Evolutionary conservation across 2,329 filamentous ascomycete species (phyloP), one percentile per base, ranked within the genome.

Genomic region (Neonectria ditissima): DNA sequence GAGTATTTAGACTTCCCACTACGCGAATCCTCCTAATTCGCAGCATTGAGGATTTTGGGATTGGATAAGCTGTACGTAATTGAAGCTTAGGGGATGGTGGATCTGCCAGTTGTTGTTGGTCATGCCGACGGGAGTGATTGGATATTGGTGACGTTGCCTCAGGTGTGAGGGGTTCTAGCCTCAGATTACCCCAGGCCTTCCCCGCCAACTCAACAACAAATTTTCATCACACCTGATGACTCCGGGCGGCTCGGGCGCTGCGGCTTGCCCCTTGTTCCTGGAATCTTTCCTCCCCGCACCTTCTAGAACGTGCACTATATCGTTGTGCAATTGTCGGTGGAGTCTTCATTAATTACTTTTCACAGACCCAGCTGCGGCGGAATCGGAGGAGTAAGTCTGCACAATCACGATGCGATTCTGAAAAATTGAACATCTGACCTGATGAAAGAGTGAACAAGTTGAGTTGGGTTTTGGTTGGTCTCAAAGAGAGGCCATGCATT

Each of bases 1-100:
- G 20, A 13, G 18, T 22, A 26, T 14, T 45, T 22, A 45, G 43
- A 45, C 22, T 45, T 45, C 22, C 13, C 22, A 26, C 16, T 45
- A 26, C 43, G 14, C 26, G 22, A 26, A 8, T 10, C 2, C 20
- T 26, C 20, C 43, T 20, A 44, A 18, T 22, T 24, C 22, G 20
- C 10, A 24, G 43, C 22, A 41, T 26, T 16, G 20, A 13, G 20
- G 43, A 45, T 45, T 45, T 26, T 16, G 10, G 7, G 1, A 26
- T 45, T 45, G 43, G 43, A 45, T 45, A 45, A 45, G 43, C 43
- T 45, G 43, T 45, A 45, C 43, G 43, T 45, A 45, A 45, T 45
- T 45, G 43, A 45, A 45, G 43, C 43, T 45, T 45, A 24, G 14
- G 24, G 24, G 44, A 47, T 30, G 16, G 44, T 28, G 44, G 44